Percentiles rank a stretch among this genome's conserved stretches.
Conservation (phyloP, 1,284 basidiomycete species). For the Lignosus rhinocerotis region DNA sequence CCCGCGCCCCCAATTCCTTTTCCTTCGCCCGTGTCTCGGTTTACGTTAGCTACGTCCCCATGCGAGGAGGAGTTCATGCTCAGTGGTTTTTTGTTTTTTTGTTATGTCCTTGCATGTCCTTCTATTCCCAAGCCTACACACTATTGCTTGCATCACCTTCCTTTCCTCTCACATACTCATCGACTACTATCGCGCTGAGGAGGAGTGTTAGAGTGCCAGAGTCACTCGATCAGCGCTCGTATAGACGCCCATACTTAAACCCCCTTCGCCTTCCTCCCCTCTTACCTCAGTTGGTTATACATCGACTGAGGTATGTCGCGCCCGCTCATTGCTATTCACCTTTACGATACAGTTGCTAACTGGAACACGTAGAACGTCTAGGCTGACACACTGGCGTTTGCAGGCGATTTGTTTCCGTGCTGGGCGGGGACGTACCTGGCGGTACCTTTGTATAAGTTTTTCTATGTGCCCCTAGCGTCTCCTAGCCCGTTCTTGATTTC, state of each 20-base stretch:
- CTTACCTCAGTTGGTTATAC: too few species aligned
- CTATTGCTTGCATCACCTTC: too few species aligned
- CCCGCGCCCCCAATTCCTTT: conserved; percentile 3
- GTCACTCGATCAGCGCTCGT: too few species aligned
- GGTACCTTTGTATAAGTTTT: conserved; percentile 5
- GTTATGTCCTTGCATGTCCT: background rate
- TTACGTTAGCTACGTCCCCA: conserved; percentile 5
- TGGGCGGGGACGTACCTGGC: background rate
- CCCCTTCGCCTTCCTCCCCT: too few species aligned
- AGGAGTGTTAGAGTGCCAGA: too few species aligned
- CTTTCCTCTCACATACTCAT: too few species aligned
- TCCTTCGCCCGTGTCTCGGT: conserved; percentile 5
- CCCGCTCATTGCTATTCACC: too few species aligned
- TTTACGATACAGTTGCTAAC: too few species aligned
- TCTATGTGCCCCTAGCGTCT: background rate
- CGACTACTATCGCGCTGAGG: too few species aligned
- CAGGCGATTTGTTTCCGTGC: background rate
- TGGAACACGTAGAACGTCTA: too few species aligned
- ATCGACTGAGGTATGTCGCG: too few species aligned
- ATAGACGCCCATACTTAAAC: too few species aligned
- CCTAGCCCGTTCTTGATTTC: conserved; percentile 2
- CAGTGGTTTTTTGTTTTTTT: background rate
- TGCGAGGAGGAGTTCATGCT: conserved; percentile 19
- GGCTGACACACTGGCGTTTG: background rate
- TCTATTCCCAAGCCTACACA: background rate